phyloP scores from a whole-genome alignment of 2,329 filamentous ascomycete genomes.

The Trichoderma atrobrunneum region DNA sequence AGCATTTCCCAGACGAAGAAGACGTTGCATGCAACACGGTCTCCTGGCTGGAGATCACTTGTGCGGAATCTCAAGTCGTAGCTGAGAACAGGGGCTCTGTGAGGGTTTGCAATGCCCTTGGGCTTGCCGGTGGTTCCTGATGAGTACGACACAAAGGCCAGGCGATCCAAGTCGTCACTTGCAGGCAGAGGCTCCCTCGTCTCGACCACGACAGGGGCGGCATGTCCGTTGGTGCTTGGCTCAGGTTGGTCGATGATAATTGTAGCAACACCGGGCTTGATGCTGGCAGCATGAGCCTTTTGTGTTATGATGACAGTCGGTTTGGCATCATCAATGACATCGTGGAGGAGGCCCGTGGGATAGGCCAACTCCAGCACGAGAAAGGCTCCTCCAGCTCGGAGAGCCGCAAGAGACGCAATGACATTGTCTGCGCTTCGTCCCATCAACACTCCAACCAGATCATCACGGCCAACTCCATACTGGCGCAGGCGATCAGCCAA shows the following conservation, averaged over 20 bases:
- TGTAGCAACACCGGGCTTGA: conserved; percentile 61
- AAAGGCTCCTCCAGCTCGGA: conserved; percentile 76
- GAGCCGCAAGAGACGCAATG: conserved; percentile 72
- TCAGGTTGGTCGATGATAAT: conserved; percentile 59
- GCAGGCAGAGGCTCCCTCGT: conserved; percentile 52
- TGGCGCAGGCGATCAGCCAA: conserved; percentile 62
- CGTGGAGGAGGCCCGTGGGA: conserved; percentile 67
- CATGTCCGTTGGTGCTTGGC: conserved; percentile 28
- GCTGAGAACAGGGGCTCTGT: conserved; percentile 69
- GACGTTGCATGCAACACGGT: conserved; percentile 82
- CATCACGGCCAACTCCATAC: conserved; percentile 69
- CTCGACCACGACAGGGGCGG: conserved; percentile 32
- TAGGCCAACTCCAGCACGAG: conserved; percentile 78
- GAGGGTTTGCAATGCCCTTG: conserved; percentile 80
- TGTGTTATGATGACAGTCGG: conserved; percentile 70
- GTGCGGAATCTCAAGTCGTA: conserved; percentile 70
- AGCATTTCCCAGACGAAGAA: conserved; percentile 87
- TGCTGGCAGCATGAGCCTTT: conserved; percentile 60
- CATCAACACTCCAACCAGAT: conserved; percentile 71
- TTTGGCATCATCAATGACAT: conserved; percentile 73
- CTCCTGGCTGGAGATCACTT: conserved; percentile 66
- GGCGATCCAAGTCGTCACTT: conserved; percentile 67
- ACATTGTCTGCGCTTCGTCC: conserved; percentile 76
- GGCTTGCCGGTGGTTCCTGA: conserved; percentile 75
- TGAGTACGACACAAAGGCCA: conserved; percentile 79